Conservation (phyloP, 202 grass and related monocot genomes). For the Cymbopogon flexuosus region DNA sequence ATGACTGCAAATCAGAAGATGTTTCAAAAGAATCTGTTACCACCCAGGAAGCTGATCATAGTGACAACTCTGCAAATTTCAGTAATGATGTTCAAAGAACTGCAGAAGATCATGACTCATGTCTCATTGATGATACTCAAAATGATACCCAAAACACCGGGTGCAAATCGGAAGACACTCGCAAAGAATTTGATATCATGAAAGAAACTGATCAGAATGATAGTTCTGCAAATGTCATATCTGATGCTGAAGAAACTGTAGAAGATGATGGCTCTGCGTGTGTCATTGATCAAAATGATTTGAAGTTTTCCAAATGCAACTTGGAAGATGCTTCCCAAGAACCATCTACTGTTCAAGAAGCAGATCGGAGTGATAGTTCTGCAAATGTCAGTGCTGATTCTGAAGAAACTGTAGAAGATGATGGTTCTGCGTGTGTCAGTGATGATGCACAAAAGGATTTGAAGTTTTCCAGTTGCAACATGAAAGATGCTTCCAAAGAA, state of each 20-base stretch:
- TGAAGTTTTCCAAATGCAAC: not conserved
- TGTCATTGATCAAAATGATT: not conserved
- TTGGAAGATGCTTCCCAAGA: constrained; percentile 20
- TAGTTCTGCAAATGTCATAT: not conserved
- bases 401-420: not conserved
- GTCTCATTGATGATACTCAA: constrained; percentile 19
- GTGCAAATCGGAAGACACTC: constrained; percentile 2
- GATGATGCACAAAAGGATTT: not conserved
- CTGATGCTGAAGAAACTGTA: not conserved
- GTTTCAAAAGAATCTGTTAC: not conserved
- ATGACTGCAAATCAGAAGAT: not conserved
- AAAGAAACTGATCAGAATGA: constrained; percentile 11
- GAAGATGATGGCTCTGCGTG: not conserved
- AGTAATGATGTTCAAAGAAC: not conserved
- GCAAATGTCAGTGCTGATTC: not conserved
- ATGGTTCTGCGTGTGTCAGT: not conserved
- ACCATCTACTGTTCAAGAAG: not conserved
- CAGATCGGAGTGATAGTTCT: not conserved
- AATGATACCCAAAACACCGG: not conserved
- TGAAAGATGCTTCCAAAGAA: constrained; percentile 22
- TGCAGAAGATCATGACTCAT: not conserved
- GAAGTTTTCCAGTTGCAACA: not conserved
- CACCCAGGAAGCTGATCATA: not conserved
- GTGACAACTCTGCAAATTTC: not conserved
- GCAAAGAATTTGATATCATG: not conserved